Evolutionary conservation across 495 filamentous ascomycete species (phyloP).

Genomic region (Xylaria sp.): DNA sequence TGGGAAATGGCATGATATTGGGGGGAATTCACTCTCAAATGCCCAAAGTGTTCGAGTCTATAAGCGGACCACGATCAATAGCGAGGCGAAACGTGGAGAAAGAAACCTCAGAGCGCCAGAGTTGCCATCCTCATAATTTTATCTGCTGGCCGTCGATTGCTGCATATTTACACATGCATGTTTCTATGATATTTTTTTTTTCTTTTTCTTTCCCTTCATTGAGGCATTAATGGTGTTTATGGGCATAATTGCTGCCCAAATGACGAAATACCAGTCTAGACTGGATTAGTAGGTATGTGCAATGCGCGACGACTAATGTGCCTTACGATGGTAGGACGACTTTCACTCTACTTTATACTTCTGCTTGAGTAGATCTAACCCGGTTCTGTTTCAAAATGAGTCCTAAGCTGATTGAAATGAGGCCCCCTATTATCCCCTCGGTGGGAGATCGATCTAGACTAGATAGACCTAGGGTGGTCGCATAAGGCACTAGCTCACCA

Average conservation of each 20-base stretch:
- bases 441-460: too few relatives aligned
- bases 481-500: slow-evolving; percentile 9
- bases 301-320: neutral
- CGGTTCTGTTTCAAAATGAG: neutral
- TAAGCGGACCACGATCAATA: neutral
- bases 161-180: neutral
- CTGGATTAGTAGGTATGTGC: neutral
- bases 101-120: neutral
- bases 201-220: neutral
- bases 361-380: neutral
- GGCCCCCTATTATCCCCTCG: too few relatives aligned
- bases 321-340: neutral
- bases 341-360: neutral
- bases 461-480: neutral
- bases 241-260: neutral
- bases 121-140: neutral
- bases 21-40: neutral
- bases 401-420: neutral
- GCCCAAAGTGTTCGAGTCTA: neutral
- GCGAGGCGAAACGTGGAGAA: neutral
- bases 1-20: neutral
- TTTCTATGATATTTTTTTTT: neutral
- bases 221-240: neutral
- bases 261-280: neutral
- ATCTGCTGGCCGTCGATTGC: neutral